Evolutionary conservation across 23 red algal species (phyloP), one percentile per base, ranked within the genome.

Genomic region (Chondrus crispus): DNA sequence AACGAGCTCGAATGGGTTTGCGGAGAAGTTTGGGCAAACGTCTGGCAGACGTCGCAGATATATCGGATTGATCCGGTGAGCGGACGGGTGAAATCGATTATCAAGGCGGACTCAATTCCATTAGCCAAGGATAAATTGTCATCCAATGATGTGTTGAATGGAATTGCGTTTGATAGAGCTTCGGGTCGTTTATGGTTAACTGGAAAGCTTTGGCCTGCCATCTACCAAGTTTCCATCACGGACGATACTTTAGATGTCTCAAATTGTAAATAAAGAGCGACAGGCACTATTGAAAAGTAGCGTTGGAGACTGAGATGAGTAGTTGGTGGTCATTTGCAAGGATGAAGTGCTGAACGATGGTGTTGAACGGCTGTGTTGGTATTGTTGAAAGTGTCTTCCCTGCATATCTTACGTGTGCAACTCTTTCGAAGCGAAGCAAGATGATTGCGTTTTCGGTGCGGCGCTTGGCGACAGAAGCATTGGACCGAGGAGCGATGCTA

Each of bases 1-100:
- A 95, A 95, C 44, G 93, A 95, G 35, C 68, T 95, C 4, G 82
- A 95, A 54, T 87, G 82, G 82, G 62, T 95, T 18, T 81, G 82
- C 45, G 93, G 82, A 29, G 93, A 89, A 68, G 24, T 95, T 12
- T 88, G 82, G 68, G 47, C 93, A 30, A 95, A 95, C 47, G 88
- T 95, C 37, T 95, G 93, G 93, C 43, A 36, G 29, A 91, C 82
- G 6, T 54, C 74, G 5, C 41, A 57, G 42, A 95, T 95, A 37
- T 88, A 83, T 48, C 36, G 82, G 68, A 95, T 95, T 47, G 71
- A 95, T 68, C 87, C 85, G 19, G 72, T 14, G 28, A 73, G 71
- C 39, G 93, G 93, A 20, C 66, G 46, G 2, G 88, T 95, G 48
- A 80, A 78, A 6, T 86, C 74, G n/a, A 46, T 88, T 2, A 87